Conservation (phyloP, 345 rosid genomes). For the Fremontodendron californicum region DNA sequence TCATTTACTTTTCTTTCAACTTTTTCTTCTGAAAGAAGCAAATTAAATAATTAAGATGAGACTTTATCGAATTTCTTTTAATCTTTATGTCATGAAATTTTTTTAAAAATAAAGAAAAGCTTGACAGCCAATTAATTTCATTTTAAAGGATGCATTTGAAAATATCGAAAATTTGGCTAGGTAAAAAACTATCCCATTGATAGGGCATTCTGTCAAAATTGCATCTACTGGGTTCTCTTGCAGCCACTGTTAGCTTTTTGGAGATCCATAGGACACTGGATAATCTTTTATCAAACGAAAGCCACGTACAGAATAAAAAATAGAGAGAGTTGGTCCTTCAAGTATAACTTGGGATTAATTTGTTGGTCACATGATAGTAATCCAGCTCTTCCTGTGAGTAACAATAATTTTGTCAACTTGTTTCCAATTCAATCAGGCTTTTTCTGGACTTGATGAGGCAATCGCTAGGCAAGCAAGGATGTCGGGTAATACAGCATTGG, state of each 20-base stretch:
- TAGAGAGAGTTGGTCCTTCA: not conserved
- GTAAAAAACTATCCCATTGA: not conserved
- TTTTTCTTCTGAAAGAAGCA: not conserved
- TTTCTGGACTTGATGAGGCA: constrained; percentile 81
- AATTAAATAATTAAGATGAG: not conserved
- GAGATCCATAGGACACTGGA: not conserved
- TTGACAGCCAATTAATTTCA: not conserved
- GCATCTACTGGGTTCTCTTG: not conserved
- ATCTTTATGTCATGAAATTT: not conserved
- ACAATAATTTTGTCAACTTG: constrained; percentile 7
- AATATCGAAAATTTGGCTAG: not conserved
- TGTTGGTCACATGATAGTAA: not conserved
- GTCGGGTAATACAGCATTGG: constrained; percentile 74
- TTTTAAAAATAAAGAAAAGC: not conserved
- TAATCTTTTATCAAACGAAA: not conserved
- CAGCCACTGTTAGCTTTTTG: not conserved
- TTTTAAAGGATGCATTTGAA: not conserved
- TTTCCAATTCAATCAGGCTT: constrained; percentile 55
- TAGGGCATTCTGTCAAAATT: not conserved
- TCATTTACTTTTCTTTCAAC: not conserved
- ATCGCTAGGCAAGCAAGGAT: constrained; percentile 50
- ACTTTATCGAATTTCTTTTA: not conserved
- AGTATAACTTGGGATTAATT: not conserved
- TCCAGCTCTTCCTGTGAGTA: not conserved
- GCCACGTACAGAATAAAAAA: not conserved